A percentile compares a stretch with the other conserved stretches of the same genome.
These are phyloP conservation scores for Penicillium paradoxum DNA, from an alignment of 495 filamentous ascomycete species.

Conservation along the genomic window DNA sequence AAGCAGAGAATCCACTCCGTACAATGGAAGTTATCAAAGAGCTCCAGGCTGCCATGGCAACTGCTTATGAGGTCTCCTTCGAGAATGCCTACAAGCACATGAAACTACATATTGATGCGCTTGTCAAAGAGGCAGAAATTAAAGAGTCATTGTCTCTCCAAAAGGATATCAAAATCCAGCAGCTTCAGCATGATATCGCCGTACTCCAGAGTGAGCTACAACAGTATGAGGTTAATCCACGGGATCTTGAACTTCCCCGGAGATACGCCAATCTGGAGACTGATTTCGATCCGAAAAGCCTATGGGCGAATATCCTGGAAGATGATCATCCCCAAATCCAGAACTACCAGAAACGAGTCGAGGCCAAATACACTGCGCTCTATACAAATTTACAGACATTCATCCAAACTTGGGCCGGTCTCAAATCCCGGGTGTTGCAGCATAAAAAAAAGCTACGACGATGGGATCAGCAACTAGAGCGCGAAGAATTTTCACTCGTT, in stretches of 20 bases:
- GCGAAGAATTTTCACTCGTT: constrained; percentile 28
- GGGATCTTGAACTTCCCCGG: constrained; percentile 7
- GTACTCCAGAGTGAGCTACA: constrained; percentile 23
- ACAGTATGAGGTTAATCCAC: constrained; percentile 11
- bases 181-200: constrained; percentile 24
- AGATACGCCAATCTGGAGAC: constrained; percentile 4
- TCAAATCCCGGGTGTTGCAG: constrained; percentile 29
- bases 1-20: neutral
- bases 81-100: constrained; percentile 28
- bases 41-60: constrained; percentile 30
- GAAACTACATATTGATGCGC: constrained; percentile 24
- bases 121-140: constrained; percentile 18
- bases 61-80: constrained; percentile 29
- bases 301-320: constrained; percentile 16
- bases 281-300: constrained; percentile 9
- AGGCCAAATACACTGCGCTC: constrained; percentile 29
- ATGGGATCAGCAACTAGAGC: constrained; percentile 28
- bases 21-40: constrained; percentile 40
- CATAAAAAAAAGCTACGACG: constrained; percentile 37
- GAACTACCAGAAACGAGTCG: constrained; percentile 13
- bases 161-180: constrained; percentile 14
- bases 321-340: constrained; percentile 11
- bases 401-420: constrained; percentile 18
- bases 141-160: constrained; percentile 18
- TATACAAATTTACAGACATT: constrained; percentile 29